These are phyloP conservation scores for Ciborinia camelliae DNA, from an alignment of 2,329 filamentous ascomycete genomes.

Conservation along the genomic window DNA sequence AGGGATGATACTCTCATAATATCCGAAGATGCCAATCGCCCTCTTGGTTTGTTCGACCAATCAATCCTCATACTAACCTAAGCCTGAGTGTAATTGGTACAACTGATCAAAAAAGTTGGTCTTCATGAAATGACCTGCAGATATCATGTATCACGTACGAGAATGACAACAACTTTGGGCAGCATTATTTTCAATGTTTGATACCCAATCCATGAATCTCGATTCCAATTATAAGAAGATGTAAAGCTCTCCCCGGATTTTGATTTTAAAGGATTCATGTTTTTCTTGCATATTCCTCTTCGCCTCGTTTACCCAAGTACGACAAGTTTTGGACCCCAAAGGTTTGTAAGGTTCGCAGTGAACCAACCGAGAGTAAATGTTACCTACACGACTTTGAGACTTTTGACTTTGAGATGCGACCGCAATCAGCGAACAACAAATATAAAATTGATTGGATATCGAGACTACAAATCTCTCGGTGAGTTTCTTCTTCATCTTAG, in stretches of 20 bases:
- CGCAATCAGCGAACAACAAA: background rate
- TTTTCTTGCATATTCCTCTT: constrained; percentile 10
- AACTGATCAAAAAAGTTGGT: background rate
- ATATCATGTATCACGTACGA: constrained; percentile 13
- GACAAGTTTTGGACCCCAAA: background rate
- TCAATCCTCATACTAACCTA: background rate
- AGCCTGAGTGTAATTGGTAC: background rate
- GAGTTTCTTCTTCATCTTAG: background rate
- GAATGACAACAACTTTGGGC: constrained; percentile 15
- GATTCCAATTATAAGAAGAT: constrained; percentile 5
- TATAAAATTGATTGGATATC: background rate
- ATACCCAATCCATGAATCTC: constrained; percentile 3
- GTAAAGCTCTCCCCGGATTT: constrained; percentile 13
- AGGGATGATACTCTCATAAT: background rate
- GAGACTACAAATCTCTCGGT: background rate
- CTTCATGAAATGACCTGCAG: constrained; percentile 8
- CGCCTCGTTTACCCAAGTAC: constrained; percentile 10
- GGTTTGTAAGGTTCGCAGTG: background rate
- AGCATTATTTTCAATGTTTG: constrained; percentile 10
- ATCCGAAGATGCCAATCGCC: background rate
- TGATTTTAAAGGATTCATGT: background rate
- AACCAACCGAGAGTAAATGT: background rate
- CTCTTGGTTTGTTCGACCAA: background rate
- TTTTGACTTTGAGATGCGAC: background rate
- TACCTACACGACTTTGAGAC: background rate